Evolutionary conservation across 441 rosid species (phyloP).

Genomic region (Arabidopsis lyrata): DNA sequence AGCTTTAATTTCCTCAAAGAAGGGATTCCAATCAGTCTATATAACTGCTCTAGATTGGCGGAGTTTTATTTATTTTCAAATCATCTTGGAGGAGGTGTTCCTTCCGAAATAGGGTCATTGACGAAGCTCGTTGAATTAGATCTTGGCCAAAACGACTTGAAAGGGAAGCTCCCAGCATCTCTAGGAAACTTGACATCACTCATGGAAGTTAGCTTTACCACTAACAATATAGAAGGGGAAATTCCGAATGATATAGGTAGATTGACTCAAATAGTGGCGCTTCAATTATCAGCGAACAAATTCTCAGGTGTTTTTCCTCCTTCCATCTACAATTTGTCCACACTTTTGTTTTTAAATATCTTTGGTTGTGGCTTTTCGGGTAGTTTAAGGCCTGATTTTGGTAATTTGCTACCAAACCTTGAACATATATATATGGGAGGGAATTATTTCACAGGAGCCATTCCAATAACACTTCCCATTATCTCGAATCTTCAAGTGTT

Average conservation of each 20-base stretch:
- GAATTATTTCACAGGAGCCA: not conserved
- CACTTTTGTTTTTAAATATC: not conserved
- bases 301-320: conserved; percentile 8
- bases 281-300: not conserved
- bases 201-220: rapidly evolving
- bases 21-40: too few relatives aligned
- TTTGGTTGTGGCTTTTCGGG: not conserved
- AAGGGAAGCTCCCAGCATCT: not conserved
- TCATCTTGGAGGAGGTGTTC: not conserved
- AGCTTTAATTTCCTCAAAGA: too few relatives aligned
- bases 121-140: not conserved
- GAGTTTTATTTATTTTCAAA: too few relatives aligned
- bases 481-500: not conserved
- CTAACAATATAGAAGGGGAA: not conserved
- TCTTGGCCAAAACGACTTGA: not conserved
- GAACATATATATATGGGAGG: not conserved
- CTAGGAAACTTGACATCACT: conserved; percentile 19
- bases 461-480: not conserved
- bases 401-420: not conserved
- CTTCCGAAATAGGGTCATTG: conserved; percentile 20
- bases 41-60: too few relatives aligned
- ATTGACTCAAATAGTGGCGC: not conserved
- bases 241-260: not conserved
- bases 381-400: not conserved
- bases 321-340: not conserved